Evolutionary conservation across 2,329 filamentous ascomycete species (phyloP).

Genomic region (Fusarium fujikuroi): DNA sequence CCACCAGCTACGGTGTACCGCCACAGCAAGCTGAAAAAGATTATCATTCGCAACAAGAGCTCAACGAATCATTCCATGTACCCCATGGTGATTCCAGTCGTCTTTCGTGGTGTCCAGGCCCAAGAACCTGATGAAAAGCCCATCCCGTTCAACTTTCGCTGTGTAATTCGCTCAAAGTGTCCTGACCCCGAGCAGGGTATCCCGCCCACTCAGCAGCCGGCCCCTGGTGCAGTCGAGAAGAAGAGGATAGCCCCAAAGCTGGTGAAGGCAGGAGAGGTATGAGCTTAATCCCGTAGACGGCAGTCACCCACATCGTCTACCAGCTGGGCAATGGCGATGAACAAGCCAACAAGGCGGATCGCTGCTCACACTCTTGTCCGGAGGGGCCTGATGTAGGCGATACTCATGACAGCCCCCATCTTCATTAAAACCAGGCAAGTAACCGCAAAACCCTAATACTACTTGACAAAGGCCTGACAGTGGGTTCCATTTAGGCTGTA

Average conservation of each 20-base stretch:
- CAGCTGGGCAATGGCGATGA: not conserved
- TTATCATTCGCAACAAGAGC: not conserved
- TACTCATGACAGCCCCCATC: too few species aligned
- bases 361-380: too few species aligned
- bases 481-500: not conserved
- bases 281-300: not conserved
- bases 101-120: not conserved
- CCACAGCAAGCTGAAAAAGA: not conserved
- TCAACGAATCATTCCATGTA: not conserved
- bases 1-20: not conserved
- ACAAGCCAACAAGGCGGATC: not conserved
- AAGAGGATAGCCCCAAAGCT: not conserved
- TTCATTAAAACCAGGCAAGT: not conserved
- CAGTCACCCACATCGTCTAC: too few species aligned
- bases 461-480: not conserved
- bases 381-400: not conserved
- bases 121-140: not conserved
- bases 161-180: not conserved
- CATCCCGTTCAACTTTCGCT: not conserved
- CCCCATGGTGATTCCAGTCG: not conserved
- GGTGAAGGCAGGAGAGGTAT: not conserved
- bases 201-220: not conserved
- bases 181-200: too few species aligned
- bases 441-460: not conserved
- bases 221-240: not conserved